Percentiles rank a stretch among this genome's conserved stretches.
These are phyloP conservation scores for Zopfia rhizophila DNA, from an alignment of 2,329 filamentous ascomycete genomes.

Conservation along the genomic window DNA sequence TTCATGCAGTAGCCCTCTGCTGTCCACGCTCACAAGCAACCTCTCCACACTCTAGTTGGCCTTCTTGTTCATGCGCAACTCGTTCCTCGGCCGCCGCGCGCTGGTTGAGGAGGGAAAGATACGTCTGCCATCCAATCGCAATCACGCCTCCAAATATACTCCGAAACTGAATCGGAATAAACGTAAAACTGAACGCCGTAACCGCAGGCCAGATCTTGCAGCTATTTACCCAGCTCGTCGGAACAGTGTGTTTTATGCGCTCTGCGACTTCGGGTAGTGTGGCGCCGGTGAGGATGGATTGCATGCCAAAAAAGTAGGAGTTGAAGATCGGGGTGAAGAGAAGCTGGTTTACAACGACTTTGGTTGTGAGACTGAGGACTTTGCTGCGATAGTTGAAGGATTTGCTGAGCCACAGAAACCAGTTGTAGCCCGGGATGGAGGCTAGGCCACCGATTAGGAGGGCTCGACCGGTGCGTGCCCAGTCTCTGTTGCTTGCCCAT, in stretches of 20 bases:
- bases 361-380: conserved; percentile 74
- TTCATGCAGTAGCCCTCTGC: conserved; percentile 6
- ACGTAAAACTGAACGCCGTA: conserved; percentile 88
- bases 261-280: conserved; percentile 71
- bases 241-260: conserved; percentile 79
- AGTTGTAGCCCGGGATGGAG: conserved; percentile 82
- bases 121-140: conserved; percentile 92
- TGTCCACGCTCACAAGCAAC: conserved; percentile 7
- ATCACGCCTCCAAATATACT: conserved; percentile 80
- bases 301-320: conserved; percentile 64
- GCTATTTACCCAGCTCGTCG: conserved; percentile 78
- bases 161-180: conserved; percentile 80
- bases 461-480: conserved; percentile 72
- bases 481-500: conserved; percentile 57
- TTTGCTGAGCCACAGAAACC: conserved; percentile 82
- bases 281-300: conserved; percentile 66
- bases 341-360: conserved; percentile 82
- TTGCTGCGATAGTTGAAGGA: conserved; percentile 87
- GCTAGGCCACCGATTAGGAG: conserved; percentile 77
- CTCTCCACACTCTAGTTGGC: conserved; percentile 4
- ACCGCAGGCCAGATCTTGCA: conserved; percentile 90
- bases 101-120: conserved; percentile 83
- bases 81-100: conserved; percentile 70
- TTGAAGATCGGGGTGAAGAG: conserved; percentile 77
- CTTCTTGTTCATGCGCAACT: conserved; percentile 4